Conservation (phyloP, 2,329 filamentous ascomycete genomes). For the Penicillium vulpinum region DNA sequence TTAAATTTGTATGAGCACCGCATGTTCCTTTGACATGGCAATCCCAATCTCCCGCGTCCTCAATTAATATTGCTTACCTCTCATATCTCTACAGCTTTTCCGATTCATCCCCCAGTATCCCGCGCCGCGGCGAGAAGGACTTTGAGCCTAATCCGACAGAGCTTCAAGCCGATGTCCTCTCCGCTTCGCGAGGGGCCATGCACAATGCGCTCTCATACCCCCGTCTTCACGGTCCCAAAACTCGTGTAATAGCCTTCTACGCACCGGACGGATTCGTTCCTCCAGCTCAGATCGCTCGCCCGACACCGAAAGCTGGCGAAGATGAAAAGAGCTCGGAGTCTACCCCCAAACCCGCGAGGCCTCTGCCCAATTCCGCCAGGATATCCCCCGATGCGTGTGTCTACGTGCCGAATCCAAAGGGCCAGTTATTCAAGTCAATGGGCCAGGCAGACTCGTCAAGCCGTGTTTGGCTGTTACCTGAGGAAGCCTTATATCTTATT, state of each 20-base stretch:
- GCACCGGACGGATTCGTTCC: slow-evolving; percentile 58
- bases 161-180: slow-evolving; percentile 74
- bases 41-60: background rate
- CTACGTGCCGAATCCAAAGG: slow-evolving; percentile 69
- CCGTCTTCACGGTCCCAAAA: slow-evolving; percentile 68
- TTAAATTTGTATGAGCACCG: slow-evolving; percentile 49
- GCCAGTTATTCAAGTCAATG: slow-evolving; percentile 72
- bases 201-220: slow-evolving; percentile 79
- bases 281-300: slow-evolving; percentile 15
- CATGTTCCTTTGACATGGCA: background rate
- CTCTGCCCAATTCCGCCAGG: slow-evolving; percentile 15
- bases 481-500: slow-evolving; percentile 86
- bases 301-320: slow-evolving; percentile 19
- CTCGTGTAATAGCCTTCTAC: slow-evolving; percentile 70
- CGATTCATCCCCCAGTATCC: slow-evolving; percentile 54
- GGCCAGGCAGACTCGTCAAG: slow-evolving; percentile 67
- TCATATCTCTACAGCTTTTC: slow-evolving; percentile 28
- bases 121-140: slow-evolving; percentile 93
- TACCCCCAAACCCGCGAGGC: slow-evolving; percentile 15
- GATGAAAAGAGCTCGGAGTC: slow-evolving; percentile 13
- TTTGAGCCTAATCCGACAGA: slow-evolving; percentile 91
- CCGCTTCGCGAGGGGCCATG: slow-evolving; percentile 82
- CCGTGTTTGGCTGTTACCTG: slow-evolving; percentile 79
- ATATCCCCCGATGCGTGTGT: slow-evolving; percentile 50
- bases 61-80: slow-evolving; percentile 35